Evolutionary conservation across 73 alveolate species (phyloP).

Genomic region (Paramecium sonneborni): DNA sequence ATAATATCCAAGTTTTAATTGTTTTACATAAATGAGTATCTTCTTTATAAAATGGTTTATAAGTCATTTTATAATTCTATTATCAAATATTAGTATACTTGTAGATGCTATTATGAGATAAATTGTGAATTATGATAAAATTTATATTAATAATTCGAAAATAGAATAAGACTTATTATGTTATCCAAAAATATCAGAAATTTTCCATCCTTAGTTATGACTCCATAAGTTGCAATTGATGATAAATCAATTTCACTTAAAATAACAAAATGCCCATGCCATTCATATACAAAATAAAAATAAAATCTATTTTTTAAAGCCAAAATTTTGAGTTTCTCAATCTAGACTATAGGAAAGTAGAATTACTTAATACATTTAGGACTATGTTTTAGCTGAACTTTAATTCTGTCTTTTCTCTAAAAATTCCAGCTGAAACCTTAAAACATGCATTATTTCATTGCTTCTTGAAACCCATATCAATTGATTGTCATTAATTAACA

Average conservation of each 20-base stretch:
- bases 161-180: no score
- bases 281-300: no score
- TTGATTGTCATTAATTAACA: neutral
- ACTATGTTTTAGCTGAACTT: neutral
- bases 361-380: neutral
- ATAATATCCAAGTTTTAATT: no score
- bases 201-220: neutral
- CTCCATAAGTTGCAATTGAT: neutral
- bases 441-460: neutral
- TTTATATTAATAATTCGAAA: neutral
- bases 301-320: neutral
- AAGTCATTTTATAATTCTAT: no score
- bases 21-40: no score
- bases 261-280: neutral
- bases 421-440: neutral
- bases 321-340: no score
- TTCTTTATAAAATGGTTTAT: no score
- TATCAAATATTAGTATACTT: no score
- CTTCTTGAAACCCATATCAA: neutral
- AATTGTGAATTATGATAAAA: no score
- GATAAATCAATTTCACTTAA: neutral
- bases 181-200: neutral
- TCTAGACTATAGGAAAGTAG: neutral
- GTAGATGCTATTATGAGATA: no score
- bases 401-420: neutral